Conservation (phyloP, 2,329 filamentous ascomycete species). For the Tolypocladium nubicola region DNA sequence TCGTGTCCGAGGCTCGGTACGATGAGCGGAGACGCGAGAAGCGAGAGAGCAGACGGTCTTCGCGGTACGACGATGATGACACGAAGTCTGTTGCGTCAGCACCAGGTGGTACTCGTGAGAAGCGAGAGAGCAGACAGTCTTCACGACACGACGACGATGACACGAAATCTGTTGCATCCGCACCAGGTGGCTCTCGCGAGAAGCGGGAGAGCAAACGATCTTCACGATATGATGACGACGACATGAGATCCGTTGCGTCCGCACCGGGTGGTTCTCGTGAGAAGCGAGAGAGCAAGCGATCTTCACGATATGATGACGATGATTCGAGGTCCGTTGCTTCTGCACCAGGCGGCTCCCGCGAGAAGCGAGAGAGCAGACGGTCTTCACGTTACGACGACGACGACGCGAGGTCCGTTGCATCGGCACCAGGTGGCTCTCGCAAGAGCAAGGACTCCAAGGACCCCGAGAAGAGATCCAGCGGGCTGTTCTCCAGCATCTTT, state of each 20-base stretch:
- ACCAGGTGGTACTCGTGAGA: slow-evolving; percentile 6
- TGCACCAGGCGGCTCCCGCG: slow-evolving; percentile 11
- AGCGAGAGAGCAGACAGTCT: slow-evolving; percentile 2
- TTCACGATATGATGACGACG: slow-evolving; percentile 28
- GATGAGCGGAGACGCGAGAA: slow-evolving; percentile 22
- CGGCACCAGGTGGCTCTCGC: slow-evolving; percentile 17
- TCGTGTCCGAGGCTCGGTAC: slow-evolving; percentile 33
- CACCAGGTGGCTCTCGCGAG: slow-evolving; percentile 5
- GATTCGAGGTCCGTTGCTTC: slow-evolving; percentile 32
- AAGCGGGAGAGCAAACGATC: slow-evolving; percentile 10
- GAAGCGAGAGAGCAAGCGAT: slow-evolving; percentile 13
- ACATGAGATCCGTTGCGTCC: background rate
- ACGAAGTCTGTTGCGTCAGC: slow-evolving; percentile 27
- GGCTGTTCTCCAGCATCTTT: slow-evolving; percentile 39
- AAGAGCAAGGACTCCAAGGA: slow-evolving; percentile 21
- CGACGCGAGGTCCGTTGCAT: slow-evolving; percentile 24
- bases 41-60: slow-evolving; percentile 10
- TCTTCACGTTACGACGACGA: slow-evolving; percentile 32
- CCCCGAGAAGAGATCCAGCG: slow-evolving; percentile 26
- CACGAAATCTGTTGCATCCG: slow-evolving; percentile 27
- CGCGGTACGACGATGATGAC: slow-evolving; percentile 32
- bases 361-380: slow-evolving; percentile 16
- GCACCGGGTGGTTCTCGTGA: slow-evolving; percentile 11
- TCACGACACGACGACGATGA: slow-evolving; percentile 31
- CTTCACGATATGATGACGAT: slow-evolving; percentile 26